Conservation (phyloP, 306 rosid species). For the Vicia villosa region DNA sequence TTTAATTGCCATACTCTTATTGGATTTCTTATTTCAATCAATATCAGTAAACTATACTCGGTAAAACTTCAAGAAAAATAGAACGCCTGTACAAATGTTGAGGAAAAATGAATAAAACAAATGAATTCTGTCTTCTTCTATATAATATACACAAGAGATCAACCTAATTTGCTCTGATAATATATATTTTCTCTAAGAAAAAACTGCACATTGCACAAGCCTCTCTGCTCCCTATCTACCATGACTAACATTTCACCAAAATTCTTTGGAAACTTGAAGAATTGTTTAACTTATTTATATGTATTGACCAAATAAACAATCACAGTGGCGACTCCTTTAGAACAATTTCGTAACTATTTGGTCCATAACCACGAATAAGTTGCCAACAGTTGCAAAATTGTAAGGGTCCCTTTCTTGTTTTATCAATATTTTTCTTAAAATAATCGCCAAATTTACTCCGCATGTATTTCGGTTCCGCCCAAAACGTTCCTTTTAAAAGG, state of each 20-base stretch:
- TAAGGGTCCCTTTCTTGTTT: conserved; percentile 9
- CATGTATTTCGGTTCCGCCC: not conserved
- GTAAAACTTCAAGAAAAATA: conserved; percentile 1
- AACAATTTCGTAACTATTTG: conserved; percentile 20
- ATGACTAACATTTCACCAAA: conserved; percentile 10
- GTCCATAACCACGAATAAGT: conserved; percentile 22
- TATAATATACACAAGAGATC: conserved; percentile 5
- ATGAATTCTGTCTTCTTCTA: not conserved
- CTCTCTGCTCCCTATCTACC: conserved; percentile 1
- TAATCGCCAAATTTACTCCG: conserved; percentile 21
- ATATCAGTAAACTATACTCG: too few relatives aligned
- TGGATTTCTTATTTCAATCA: too few relatives aligned
- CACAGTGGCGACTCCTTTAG: conserved; percentile 12
- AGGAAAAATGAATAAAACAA: too few relatives aligned
- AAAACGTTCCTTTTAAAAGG: conserved; percentile 6
- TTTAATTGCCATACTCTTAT: too few relatives aligned
- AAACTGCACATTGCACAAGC: conserved; percentile 33
- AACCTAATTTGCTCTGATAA: conserved; percentile 14
- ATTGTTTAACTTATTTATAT: conserved; percentile 27
- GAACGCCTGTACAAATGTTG: not conserved
- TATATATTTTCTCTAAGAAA: not conserved
- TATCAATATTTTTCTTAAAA: conserved; percentile 14
- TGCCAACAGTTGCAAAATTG: conserved; percentile 12
- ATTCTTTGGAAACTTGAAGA: conserved; percentile 20
- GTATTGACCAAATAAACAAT: conserved; percentile 30